Conservation (phyloP, 2,329 filamentous ascomycete genomes). For the Escovopsis weberi region DNA sequence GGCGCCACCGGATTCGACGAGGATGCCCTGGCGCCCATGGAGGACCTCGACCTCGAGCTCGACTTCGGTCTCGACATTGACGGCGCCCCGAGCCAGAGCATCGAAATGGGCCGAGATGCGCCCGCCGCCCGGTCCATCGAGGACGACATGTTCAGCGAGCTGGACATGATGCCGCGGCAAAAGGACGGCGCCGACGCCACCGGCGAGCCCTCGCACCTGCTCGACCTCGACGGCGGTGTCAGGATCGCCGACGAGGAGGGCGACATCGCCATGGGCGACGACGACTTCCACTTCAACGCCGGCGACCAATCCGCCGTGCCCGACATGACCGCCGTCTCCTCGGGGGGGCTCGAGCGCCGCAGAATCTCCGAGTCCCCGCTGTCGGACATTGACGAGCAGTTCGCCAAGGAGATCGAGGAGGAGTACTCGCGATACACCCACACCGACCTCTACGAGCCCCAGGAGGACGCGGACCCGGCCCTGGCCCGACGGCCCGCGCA, state of each 20-base stretch:
- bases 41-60: slow-evolving; percentile 57
- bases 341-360: slow-evolving; percentile 26
- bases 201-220: slow-evolving; percentile 38
- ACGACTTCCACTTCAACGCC: slow-evolving; percentile 51
- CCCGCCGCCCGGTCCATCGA: slow-evolving; percentile 52
- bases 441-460: slow-evolving; percentile 47
- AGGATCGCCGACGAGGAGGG: slow-evolving; percentile 50
- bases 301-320: slow-evolving; percentile 45
- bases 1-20: slow-evolving; percentile 46
- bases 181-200: slow-evolving; percentile 36
- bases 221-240: slow-evolving; percentile 39
- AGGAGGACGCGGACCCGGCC: slow-evolving; percentile 40
- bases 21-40: slow-evolving; percentile 40
- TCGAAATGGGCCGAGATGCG: slow-evolving; percentile 85
- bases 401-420: slow-evolving; percentile 43
- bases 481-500: slow-evolving; percentile 56
- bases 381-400: slow-evolving; percentile 52
- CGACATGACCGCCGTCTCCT: slow-evolving; percentile 25
- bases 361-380: slow-evolving; percentile 57
- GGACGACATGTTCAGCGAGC: slow-evolving; percentile 53
- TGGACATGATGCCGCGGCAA: slow-evolving; percentile 41
- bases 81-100: slow-evolving; percentile 49
- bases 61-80: slow-evolving; percentile 64
- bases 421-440: slow-evolving; percentile 40
- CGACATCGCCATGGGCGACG: slow-evolving; percentile 44